Evolutionary conservation across 208 protist genomes (phyloP), one percentile per base, ranked within the genome.

Genomic region (Acanthamoeba castellanii): DNA sequence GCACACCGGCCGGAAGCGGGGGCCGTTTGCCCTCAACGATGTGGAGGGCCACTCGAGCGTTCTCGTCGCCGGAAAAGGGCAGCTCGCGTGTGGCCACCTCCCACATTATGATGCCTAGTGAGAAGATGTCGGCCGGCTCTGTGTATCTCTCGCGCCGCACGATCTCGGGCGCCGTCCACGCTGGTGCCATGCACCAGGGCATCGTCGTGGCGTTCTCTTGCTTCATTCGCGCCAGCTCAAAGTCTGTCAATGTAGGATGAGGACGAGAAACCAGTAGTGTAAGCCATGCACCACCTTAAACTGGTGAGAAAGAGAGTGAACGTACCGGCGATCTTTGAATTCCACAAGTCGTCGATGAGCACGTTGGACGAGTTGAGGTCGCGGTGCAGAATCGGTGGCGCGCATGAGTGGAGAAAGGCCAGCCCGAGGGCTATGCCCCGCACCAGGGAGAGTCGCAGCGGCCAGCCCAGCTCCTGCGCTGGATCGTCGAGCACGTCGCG

Each of bases 91-190:
- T 37, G 18, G 85, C 85, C 14, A 91, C 32, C 85, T 91, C 85
- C 16, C 34, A 91, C 64, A 91, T 9, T 5, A 91, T 55, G 20
- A 96, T 96, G 13, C 88, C 95, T 59, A 95, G 95, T 20, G 50
- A 78, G 52, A 76, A 8, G 6, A 16, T 2, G n/a, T 37, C 25
- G 27, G 76, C 76, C 76, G 2, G 13, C 27, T 85, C 76, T 2
- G 76, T 85, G 47, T 85, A 52, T 11, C 13, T 18, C 47, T 85
- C 76, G 14, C 47, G 34, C 34, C n/a, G n/a, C 76, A 85, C 34
- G 18, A 85, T n/a, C 37, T 85, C 76, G 11, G 70, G 70, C 16
- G 70, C 70, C 32, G 70, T 78, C 70, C 70, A 78, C 18, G 32
- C 27, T 78, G 70, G 27, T 30, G 70, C 1, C 34, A 32, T 42